Base-by-base conservation (phyloP, 345 rosid species). In the Rhodomyrtus tomentosa region DNA sequence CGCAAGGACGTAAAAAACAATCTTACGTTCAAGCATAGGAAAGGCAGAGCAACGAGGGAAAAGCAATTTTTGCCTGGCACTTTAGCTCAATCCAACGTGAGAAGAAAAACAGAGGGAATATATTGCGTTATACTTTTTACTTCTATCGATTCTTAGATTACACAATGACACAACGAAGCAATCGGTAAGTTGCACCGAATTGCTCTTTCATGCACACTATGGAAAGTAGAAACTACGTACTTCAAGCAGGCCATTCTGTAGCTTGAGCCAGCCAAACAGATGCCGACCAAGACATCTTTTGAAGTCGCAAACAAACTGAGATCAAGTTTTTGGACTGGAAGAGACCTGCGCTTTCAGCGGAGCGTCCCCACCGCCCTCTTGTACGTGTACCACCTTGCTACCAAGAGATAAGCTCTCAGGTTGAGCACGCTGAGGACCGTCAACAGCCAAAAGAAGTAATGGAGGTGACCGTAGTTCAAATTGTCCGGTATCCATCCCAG, bases 351-450 rank as follows among this genome's bases (percentile, higher is more conserved):
- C 76, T 68, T 18, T 68, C 45, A 81, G 59, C 80, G 56, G 80
- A 85, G 80, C 80, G 84, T 68, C 18, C 88, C 88, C 13, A 84
- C 88, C 3, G 82, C 74, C 82, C 52, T 90, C 83, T 91, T 89
- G 82, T 89, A 91, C 2, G 93, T 89, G 84, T 91, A 88, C 90
- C 89, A 86, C 54, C 81, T 89, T 10, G 93, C 89, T 53, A 91
- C 83, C 82, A 82, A 68, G 40, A 91, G 80, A 83, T 18, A 91
- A 55, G 42, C 88, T n/a, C 84, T 82, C 73, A 88, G 50, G 83
- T 91, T 89, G 83, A 87, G 56, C 80, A 84, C 84, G 83, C 91
- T 89, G 58, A 89, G 82, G 25, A 62, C 86, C 0, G 88, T 88
- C 84, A 89, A 79, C 27, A 91, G 86, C 90, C 89, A 91, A 87